These are phyloP conservation scores for Glaciozyma antarctica DNA, from an alignment of 768 basidiomycete species.

Conservation along the genomic window DNA sequence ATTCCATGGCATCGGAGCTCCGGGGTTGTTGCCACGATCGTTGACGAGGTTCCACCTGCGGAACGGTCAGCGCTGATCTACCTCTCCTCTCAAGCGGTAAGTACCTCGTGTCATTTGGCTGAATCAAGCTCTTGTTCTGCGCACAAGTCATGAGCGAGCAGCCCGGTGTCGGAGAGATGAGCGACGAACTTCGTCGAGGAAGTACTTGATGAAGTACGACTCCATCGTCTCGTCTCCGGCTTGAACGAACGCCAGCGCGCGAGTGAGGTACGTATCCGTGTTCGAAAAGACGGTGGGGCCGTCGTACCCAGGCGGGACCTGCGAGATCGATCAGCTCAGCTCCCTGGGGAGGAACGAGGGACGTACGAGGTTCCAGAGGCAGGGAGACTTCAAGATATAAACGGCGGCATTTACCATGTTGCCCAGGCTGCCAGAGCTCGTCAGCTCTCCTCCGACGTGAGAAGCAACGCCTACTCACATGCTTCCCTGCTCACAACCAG, in stretches of 20 bases:
- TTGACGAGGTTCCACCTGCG: not conserved
- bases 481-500: slow-evolving; percentile 20
- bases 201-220: slow-evolving; percentile 21
- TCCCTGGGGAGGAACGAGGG: not conserved
- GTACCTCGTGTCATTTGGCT: slow-evolving; percentile 19
- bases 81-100: not conserved
- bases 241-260: slow-evolving; percentile 15
- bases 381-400: slow-evolving; percentile 23
- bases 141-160: too few species aligned
- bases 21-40: not conserved
- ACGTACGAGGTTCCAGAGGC: slow-evolving; percentile 17
- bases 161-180: too few species aligned
- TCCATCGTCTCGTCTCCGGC: slow-evolving; percentile 28
- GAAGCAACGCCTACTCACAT: not conserved
- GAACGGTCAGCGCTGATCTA: too few species aligned
- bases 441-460: too few species aligned
- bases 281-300: slow-evolving; percentile 17
- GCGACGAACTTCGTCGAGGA: slow-evolving; percentile 9
- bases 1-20: slow-evolving; percentile 24
- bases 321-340: not conserved
- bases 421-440: not conserved
- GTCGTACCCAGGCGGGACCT: not conserved
- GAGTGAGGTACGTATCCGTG: slow-evolving; percentile 16
- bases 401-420: slow-evolving; percentile 18
- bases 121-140: slow-evolving; percentile 10